Percentiles rank a stretch among this genome's conserved stretches.
phyloP scores from a whole-genome alignment of 2,329 filamentous ascomycete species.

The Cryphonectria carpinicola region DNA sequence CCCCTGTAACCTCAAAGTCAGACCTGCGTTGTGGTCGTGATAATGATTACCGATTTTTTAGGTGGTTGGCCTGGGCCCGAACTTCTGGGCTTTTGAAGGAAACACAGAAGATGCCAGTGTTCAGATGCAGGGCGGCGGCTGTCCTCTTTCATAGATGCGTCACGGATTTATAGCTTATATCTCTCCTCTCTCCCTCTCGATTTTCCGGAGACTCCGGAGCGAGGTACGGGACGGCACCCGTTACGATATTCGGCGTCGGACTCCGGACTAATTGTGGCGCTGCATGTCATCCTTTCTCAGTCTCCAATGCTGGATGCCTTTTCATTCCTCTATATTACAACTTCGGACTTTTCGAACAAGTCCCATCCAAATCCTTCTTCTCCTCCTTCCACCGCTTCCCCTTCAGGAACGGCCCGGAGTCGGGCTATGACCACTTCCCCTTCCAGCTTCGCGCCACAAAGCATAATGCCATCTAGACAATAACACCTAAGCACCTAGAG shows the following conservation, averaged over 20 bases:
- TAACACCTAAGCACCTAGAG: too few species aligned
- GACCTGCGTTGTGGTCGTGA: neutral
- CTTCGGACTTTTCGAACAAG: neutral
- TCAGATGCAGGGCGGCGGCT: neutral
- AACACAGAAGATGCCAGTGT: neutral
- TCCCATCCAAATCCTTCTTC: neutral
- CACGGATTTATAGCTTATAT: neutral
- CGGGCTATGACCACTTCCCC: too few species aligned
- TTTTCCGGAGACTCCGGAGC: neutral
- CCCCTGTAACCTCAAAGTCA: neutral
- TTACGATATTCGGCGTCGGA: neutral
- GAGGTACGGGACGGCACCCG: neutral
- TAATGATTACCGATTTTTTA: neutral
- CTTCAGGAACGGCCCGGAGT: neutral
- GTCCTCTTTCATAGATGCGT: neutral
- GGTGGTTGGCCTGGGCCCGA: neutral
- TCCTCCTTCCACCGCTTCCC: neutral
- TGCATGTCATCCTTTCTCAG: neutral
- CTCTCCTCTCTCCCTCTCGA: neutral
- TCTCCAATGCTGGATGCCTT: neutral
- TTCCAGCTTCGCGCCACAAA: too few species aligned
- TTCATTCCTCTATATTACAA: neutral
- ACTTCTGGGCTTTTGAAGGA: neutral
- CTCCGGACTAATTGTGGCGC: neutral
- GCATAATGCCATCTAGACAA: neutral